These are phyloP conservation scores for Aspergillus conjunctus DNA, from an alignment of 495 filamentous ascomycete species.

Conservation along the genomic window DNA sequence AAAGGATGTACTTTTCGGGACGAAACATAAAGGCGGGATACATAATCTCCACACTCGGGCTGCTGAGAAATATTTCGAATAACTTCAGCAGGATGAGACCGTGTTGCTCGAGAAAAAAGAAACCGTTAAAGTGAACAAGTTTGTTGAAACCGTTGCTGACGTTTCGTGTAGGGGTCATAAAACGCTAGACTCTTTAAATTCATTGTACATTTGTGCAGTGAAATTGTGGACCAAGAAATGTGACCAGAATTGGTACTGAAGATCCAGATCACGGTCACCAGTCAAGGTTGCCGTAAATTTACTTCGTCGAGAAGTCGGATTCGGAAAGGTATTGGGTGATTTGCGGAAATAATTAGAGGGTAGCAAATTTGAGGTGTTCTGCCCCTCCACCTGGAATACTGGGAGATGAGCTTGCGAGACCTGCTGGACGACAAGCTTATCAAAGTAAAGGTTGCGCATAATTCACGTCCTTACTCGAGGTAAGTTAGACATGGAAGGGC, in stretches of 20 bases:
- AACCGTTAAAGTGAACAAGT: slow-evolving; percentile 61
- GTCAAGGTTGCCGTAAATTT: slow-evolving; percentile 39
- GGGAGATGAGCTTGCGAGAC: slow-evolving; percentile 23
- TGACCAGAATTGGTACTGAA: slow-evolving; percentile 79
- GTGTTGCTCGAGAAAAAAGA: slow-evolving; percentile 46
- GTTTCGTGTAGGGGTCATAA: slow-evolving; percentile 59
- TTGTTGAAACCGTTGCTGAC: slow-evolving; percentile 54
- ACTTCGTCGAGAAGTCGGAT: slow-evolving; percentile 61
- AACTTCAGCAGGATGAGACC: slow-evolving; percentile 52
- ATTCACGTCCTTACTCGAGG: slow-evolving; percentile 8
- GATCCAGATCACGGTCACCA: slow-evolving; percentile 61
- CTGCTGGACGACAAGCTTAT: slow-evolving; percentile 6
- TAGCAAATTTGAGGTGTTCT: slow-evolving; percentile 40
- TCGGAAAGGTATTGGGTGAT: slow-evolving; percentile 48
- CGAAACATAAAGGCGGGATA: slow-evolving; percentile 42
- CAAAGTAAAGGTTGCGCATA: not conserved
- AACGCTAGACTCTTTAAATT: slow-evolving; percentile 71
- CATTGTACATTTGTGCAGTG: slow-evolving; percentile 76
- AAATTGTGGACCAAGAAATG: slow-evolving; percentile 74
- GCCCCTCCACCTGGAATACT: slow-evolving; percentile 52
- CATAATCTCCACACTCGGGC: slow-evolving; percentile 48
- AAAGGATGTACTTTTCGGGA: slow-evolving; percentile 56
- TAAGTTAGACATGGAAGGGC: slow-evolving; percentile 11
- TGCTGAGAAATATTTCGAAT: slow-evolving; percentile 34
- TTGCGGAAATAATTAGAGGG: slow-evolving; percentile 50